Percentiles rank a stretch among this genome's conserved stretches.
These are phyloP conservation scores for Dendrostoma leiphaemia DNA, from an alignment of 2,329 filamentous ascomycete genomes.

Conservation along the genomic window DNA sequence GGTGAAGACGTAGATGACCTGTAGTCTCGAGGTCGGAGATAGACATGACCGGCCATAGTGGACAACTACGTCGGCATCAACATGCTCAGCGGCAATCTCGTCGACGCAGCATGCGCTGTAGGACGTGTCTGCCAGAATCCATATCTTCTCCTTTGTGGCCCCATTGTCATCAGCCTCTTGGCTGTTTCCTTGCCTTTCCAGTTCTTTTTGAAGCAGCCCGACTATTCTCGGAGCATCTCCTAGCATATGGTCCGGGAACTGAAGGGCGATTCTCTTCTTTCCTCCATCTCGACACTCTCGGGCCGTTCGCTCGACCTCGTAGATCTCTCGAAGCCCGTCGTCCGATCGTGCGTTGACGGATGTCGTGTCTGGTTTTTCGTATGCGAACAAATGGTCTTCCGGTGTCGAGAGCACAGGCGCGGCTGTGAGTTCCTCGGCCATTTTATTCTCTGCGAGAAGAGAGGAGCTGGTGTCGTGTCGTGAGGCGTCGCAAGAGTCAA, in stretches of 20 bases:
- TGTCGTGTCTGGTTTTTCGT: conserved; percentile 37
- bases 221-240: conserved; percentile 80
- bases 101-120: conserved; percentile 98
- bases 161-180: neutral
- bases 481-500: neutral
- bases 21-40: conserved; percentile 81
- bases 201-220: conserved; percentile 50
- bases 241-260: conserved; percentile 94
- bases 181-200: conserved; percentile 23
- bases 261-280: conserved; percentile 81
- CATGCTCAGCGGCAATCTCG: conserved; percentile 93
- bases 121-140: conserved; percentile 90
- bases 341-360: conserved; percentile 39
- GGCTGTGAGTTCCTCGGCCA: conserved; percentile 47
- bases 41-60: conserved; percentile 93
- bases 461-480: neutral
- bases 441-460: conserved; percentile 24
- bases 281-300: conserved; percentile 68
- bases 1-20: conserved; percentile 90
- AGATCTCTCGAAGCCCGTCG: conserved; percentile 71
- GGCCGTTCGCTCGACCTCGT: conserved; percentile 82
- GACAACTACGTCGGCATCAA: conserved; percentile 84
- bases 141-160: conserved; percentile 48
- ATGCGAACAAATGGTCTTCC: conserved; percentile 57
- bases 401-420: conserved; percentile 64